These are phyloP conservation scores for Hygrophila difformis DNA, from an alignment of 257 asterid species.

Conservation along the genomic window DNA sequence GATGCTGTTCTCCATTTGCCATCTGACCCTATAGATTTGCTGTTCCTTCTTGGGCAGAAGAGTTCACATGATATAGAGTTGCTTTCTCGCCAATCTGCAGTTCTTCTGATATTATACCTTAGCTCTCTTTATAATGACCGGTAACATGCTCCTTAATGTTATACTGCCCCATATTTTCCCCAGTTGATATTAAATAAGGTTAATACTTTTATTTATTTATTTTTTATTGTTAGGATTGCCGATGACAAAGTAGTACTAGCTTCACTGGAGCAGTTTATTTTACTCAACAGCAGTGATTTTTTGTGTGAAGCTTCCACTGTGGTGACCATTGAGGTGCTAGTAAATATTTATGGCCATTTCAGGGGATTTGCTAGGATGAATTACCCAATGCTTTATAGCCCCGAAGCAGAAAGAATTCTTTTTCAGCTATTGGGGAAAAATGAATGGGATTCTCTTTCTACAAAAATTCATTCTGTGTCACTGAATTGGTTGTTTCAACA, in stretches of 20 bases:
- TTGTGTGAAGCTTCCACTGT: slow-evolving; percentile 30
- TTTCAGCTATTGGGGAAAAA: slow-evolving; percentile 52
- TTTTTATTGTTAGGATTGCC: slow-evolving; percentile 45
- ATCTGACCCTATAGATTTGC: slow-evolving; percentile 80
- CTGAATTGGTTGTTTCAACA: slow-evolving; percentile 92
- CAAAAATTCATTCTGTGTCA: slow-evolving; percentile 57
- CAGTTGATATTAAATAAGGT: slow-evolving; percentile 6
- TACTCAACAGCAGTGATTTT: slow-evolving; percentile 53
- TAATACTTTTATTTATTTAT: neutral
- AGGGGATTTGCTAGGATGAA: slow-evolving; percentile 70
- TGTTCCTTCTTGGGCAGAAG: slow-evolving; percentile 84
- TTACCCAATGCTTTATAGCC: slow-evolving; percentile 83
- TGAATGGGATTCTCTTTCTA: slow-evolving; percentile 69
- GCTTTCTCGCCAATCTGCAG: slow-evolving; percentile 60
- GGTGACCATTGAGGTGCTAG: slow-evolving; percentile 39
- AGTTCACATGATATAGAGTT: slow-evolving; percentile 51
- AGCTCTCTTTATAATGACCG: slow-evolving; percentile 80
- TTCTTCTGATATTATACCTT: slow-evolving; percentile 53
- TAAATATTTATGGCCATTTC: slow-evolving; percentile 66
- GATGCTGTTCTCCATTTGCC: slow-evolving; percentile 64
- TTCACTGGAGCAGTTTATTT: slow-evolving; percentile 85
- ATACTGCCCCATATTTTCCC: neutral
- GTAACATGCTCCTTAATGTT: slow-evolving; percentile 28
- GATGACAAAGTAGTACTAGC: slow-evolving; percentile 79
- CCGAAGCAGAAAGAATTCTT: slow-evolving; percentile 75